Evolutionary conservation across 306 rosid species (phyloP), one percentile per base, ranked within the genome.

Genomic region (Quercus variabilis): DNA sequence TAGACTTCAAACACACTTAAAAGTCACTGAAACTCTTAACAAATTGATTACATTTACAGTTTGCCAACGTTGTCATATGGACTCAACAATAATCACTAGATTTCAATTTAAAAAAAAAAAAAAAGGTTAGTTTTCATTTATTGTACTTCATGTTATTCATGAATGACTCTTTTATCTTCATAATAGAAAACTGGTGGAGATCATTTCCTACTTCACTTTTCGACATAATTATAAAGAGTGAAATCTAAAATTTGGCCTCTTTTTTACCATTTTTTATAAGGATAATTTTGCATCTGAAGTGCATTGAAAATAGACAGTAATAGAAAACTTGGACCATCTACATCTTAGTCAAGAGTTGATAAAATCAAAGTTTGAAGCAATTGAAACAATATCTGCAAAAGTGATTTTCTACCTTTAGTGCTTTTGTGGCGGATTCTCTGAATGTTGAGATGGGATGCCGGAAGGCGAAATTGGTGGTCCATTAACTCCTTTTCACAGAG

Each of bases 391-490:
- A 7, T 77, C 87, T 82, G 91, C 77, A 86, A 90, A 90, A 92
- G 84, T 76, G 82, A 78, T 49, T 69, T 69, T 84, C 67, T 82
- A 83, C 78, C 87, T 87, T 80, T 77, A 83, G 92, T 82, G 92
- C 88, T 90, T 88, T 72, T 70, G 74, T 76, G 76, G 78, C 57
- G 67, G 86, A 87, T 90, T 86, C 90, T 69, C 64, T 72, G 55
- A 78, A 83, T 78, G 88, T 79, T 84, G 72, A 85, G 85, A 86
- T 88, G 79, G 78, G 79, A 78, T 84, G 81, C 87, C 87, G 82
- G 79, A 75, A 82, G 82, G 80, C 83, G 82, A 85, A 87, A 83
- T 86, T 84, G 84, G 98, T 89, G 98, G 98, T 90, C 98, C 98
- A 87, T 79, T 26, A 83, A 80, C 86, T 86, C 82, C 89, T 86